Conservation (phyloP, 2,329 filamentous ascomycete genomes). For the Fusarium sp. region DNA sequence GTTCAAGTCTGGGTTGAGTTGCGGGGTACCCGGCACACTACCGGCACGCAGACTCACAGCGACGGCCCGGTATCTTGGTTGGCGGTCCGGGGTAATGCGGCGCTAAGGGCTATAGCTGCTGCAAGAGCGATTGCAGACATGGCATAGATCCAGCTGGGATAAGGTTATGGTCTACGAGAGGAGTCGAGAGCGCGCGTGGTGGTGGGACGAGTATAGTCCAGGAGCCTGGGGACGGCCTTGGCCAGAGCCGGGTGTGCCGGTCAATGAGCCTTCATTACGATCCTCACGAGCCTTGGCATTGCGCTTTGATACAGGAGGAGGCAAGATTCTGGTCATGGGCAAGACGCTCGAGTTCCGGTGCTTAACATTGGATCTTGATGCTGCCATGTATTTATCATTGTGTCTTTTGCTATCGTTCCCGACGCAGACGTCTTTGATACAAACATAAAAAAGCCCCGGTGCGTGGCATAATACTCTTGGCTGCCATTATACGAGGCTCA, state of each 20-base stretch:
- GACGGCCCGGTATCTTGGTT: slow-evolving; percentile 8
- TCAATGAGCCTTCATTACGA: neutral
- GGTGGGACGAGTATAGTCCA: neutral
- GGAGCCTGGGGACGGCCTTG: neutral
- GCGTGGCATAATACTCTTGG: neutral
- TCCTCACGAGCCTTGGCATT: neutral
- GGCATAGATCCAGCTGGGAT: neutral
- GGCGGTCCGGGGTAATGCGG: neutral
- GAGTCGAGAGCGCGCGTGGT: no score
- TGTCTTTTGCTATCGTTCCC: neutral
- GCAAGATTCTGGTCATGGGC: neutral
- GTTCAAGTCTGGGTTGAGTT: neutral
- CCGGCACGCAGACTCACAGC: neutral
- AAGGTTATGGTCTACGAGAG: neutral
- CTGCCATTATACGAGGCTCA: neutral
- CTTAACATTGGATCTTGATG: no score
- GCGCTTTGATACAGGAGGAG: neutral
- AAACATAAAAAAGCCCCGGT: no score
- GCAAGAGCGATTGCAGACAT: neutral
- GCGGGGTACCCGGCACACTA: slow-evolving; percentile 1
- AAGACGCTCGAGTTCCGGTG: neutral
- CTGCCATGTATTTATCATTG: neutral
- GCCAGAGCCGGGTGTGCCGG: neutral
- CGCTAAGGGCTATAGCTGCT: neutral
- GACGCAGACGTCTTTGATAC: no score